Percentiles rank a stretch among this genome's conserved stretches.
Conservation (phyloP, 2,329 filamentous ascomycete genomes). For the Fusarium solani-melongenae region DNA sequence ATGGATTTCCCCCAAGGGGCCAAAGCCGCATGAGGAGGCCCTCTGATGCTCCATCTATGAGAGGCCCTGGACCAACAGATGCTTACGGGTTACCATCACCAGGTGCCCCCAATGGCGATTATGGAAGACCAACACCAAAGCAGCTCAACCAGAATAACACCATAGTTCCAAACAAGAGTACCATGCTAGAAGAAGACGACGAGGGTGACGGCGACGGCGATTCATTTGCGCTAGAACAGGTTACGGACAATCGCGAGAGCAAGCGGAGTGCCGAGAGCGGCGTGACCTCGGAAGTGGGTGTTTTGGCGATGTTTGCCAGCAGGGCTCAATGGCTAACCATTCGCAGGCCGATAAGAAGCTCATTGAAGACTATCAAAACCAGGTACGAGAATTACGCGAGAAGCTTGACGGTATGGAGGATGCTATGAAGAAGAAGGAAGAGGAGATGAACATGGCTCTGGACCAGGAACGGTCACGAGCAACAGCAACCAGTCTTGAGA, state of each 20-base stretch:
- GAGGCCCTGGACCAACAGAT: slow-evolving; percentile 56
- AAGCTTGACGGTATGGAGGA: slow-evolving; percentile 79
- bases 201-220: slow-evolving; percentile 80
- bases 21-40: slow-evolving; percentile 66
- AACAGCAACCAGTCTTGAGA: slow-evolving; percentile 68
- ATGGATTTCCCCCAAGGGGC: slow-evolving; percentile 60
- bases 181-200: slow-evolving; percentile 95
- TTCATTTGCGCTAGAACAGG: slow-evolving; percentile 62
- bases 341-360: slow-evolving; percentile 73
- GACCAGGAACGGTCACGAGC: slow-evolving; percentile 68
- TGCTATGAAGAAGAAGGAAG: slow-evolving; percentile 76
- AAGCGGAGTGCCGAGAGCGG: slow-evolving; percentile 47
- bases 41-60: slow-evolving; percentile 72
- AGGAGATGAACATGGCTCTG: slow-evolving; percentile 65
- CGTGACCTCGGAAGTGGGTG: slow-evolving; percentile 54
- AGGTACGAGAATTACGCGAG: slow-evolving; percentile 78
- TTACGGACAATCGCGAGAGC: slow-evolving; percentile 43
- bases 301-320: neutral
- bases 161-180: slow-evolving; percentile 97
- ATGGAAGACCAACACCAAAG: slow-evolving; percentile 83
- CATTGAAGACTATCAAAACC: slow-evolving; percentile 82
- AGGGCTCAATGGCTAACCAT: slow-evolving; percentile 28
- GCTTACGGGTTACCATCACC: slow-evolving; percentile 68
- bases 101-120: slow-evolving; percentile 69
- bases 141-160: slow-evolving; percentile 91